Percentiles rank a stretch among this genome's conserved stretches.
Conservation (phyloP, 495 filamentous ascomycete species). For the Neurospora discreta region DNA sequence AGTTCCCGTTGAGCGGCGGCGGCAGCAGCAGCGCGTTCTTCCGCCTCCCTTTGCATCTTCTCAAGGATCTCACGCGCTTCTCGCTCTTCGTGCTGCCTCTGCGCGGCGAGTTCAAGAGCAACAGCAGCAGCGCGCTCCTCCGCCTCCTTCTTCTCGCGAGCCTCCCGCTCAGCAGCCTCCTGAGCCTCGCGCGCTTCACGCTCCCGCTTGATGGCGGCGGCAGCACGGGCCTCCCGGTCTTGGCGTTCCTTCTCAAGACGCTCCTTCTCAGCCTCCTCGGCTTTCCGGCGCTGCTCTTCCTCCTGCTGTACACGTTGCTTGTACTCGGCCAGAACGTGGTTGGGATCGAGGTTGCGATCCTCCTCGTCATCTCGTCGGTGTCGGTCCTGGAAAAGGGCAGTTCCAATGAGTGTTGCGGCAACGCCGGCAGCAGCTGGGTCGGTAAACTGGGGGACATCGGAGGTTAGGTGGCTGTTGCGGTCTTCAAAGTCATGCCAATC, state of each 20-base stretch:
- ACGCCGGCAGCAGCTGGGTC: slow-evolving; percentile 38
- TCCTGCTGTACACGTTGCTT: slow-evolving; percentile 8
- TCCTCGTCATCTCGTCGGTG: slow-evolving; percentile 2
- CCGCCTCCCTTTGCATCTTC: background rate
- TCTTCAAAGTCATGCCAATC: slow-evolving; percentile 23
- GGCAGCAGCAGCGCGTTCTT: background rate
- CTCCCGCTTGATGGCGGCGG: background rate
- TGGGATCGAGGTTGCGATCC: slow-evolving; percentile 10
- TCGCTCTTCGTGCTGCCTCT: background rate
- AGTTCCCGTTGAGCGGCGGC: background rate
- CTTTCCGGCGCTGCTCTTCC: slow-evolving; percentile 4
- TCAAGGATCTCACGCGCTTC: background rate
- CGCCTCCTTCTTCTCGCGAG: background rate
- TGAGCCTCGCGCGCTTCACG: background rate
- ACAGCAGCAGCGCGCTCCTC: background rate
- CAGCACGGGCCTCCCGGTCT: background rate
- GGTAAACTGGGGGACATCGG: slow-evolving; percentile 19
- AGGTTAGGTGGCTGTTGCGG: slow-evolving; percentile 14
- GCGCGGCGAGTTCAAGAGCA: background rate
- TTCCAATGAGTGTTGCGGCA: slow-evolving; percentile 33
- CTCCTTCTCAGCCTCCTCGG: background rate
- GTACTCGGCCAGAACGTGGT: slow-evolving; percentile 1
- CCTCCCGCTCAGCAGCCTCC: background rate
- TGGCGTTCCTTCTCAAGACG: background rate
- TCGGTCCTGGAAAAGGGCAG: background rate